Base-by-base conservation (phyloP, 345 rosid genomes). In the Limnanthes douglasii region DNA sequence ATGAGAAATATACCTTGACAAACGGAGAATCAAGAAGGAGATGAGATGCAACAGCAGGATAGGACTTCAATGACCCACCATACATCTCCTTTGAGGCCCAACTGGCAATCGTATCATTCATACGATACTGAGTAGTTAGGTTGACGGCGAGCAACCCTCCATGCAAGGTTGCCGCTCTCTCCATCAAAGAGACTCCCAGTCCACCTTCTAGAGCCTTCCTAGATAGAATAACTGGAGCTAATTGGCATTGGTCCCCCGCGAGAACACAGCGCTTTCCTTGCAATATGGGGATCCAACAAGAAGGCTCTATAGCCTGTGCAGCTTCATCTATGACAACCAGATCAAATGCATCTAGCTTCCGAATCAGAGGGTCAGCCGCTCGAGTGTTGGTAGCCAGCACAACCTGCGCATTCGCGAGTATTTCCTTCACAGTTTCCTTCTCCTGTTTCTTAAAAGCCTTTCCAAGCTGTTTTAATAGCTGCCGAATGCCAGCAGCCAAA, bases 81-180 rank as follows among this genome's bases (percentile, higher is more conserved):
- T 83, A 88, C 97, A 88, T 83, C 64, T 88, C 97, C 66, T 83
- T 88, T 21, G 97, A 79, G 57, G 95, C 93, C 97, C 97, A 88
- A 46, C 95, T 66, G 16, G 97, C 75, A 21, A 88, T 88, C 17
- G 86, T 81, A 64, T 88, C 81, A 21, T 88, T 79, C 97, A 88
- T 88, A 45, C 97, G 80, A 44, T 88, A 83, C 48, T 88, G 97
- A 31, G 61, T 76, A 5, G 73, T 79, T 66, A 88, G 53, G 50
- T 57, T 67, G 32, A 81, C 70, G 16, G 74, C 61, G 52, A 79
- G 84, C 42, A 68, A 36, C 40, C 93, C 93, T 17, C 72, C 74
- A 41, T 83, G 93, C 59, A 88, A 61, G 48, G 50, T 56, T 11
- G 78, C 68, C 37, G 90, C 78, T 73, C 95, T 62, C 64, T 83